A percentile compares a stretch with the other conserved stretches of the same genome.
Evolutionary conservation across 441 rosid species (phyloP).

Genomic region (Adansonia rubrostipa): DNA sequence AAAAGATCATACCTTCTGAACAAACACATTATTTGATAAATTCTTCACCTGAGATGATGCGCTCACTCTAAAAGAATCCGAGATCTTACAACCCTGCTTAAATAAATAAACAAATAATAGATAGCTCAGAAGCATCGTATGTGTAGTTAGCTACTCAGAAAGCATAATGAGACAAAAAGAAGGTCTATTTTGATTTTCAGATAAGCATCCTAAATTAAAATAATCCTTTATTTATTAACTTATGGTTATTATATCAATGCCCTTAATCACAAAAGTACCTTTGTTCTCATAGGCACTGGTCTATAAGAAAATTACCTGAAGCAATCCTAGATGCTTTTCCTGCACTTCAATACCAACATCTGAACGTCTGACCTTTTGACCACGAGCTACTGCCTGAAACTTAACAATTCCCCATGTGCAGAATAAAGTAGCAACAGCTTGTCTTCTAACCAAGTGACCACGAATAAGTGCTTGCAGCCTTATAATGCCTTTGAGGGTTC

Average conservation of each 20-base stretch:
- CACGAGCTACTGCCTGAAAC: constrained; percentile 61
- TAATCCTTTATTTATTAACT: neutral
- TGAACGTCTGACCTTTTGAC: constrained; percentile 56
- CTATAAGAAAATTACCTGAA: constrained; percentile 39
- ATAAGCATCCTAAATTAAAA: neutral
- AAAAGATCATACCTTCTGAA: constrained; percentile 57
- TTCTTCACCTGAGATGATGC: constrained; percentile 38
- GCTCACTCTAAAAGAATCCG: constrained; percentile 39
- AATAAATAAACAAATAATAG: neutral
- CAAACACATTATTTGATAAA: constrained; percentile 51
- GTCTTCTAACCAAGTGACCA: constrained; percentile 71
- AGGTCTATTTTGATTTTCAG: neutral
- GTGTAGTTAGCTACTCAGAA: neutral
- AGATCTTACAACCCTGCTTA: constrained; percentile 44
- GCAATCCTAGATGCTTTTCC: constrained; percentile 26
- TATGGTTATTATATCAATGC: neutral
- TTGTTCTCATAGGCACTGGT: neutral
- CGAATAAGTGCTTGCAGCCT: constrained; percentile 68
- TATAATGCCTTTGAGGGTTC: constrained; percentile 55
- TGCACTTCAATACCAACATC: constrained; percentile 45
- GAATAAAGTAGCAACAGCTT: constrained; percentile 66
- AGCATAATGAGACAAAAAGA: neutral
- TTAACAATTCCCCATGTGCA: constrained; percentile 61
- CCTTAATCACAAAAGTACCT: neutral
- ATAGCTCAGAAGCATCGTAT: neutral